These are phyloP conservation scores for Microbotryum violaceum DNA, from an alignment of 1,284 basidiomycete species.

Conservation along the genomic window DNA sequence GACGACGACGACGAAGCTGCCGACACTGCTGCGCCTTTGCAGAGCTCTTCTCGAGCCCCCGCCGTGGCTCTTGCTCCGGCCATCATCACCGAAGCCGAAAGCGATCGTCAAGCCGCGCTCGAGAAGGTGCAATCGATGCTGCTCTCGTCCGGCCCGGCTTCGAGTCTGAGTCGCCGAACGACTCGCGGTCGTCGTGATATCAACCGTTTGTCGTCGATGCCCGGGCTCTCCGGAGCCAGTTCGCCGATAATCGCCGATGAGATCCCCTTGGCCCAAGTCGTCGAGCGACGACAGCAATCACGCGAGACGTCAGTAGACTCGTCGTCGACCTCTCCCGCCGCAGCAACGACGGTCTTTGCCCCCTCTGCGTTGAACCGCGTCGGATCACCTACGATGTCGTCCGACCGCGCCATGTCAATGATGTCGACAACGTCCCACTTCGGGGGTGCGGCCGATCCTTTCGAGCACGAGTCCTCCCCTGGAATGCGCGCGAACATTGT, in stretches of 20 bases:
- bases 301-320: background rate
- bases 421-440: constrained; percentile 15
- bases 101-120: constrained; percentile 46
- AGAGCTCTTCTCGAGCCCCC: constrained; percentile 21
- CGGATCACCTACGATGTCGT: background rate
- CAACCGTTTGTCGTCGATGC: no score
- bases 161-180: constrained; percentile 4
- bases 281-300: constrained; percentile 15
- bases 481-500: constrained; percentile 44
- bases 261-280: constrained; percentile 15
- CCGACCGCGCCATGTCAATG: constrained; percentile 23
- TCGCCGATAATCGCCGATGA: constrained; percentile 13
- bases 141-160: constrained; percentile 7
- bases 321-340: background rate
- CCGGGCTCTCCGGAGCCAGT: no score
- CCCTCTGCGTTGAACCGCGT: no score
- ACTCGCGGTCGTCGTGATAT: constrained; percentile 1
- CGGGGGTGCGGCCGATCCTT: constrained; percentile 18
- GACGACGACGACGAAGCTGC: constrained; percentile 32
- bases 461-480: constrained; percentile 17
- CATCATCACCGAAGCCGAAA: constrained; percentile 43
- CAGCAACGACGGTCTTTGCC: no score
- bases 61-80: constrained; percentile 39
- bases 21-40: constrained; percentile 15
- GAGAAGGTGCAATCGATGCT: constrained; percentile 45